Base-by-base conservation (phyloP, 257 asterid species). In the Parsonsia alboflavescens region DNA sequence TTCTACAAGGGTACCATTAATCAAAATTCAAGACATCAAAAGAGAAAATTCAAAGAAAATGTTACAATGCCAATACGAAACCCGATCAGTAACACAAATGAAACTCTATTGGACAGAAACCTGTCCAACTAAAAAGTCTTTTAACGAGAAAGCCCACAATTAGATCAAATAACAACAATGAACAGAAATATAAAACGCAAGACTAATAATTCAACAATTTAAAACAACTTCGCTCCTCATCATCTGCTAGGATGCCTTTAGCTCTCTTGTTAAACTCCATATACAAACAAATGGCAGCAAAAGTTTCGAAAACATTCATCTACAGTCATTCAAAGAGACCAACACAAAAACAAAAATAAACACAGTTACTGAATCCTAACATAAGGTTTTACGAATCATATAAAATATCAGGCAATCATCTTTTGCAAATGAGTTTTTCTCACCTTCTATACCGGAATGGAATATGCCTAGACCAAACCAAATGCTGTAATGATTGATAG, bases 381-480 rank as follows among this genome's bases (percentile, higher is more conserved):
- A 77, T 24, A 9, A 12, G 1, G 11, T 21, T 11, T 44, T 5
- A 42, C 4, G 30, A 77, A 71, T 28, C 63, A 52, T 15, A 33
- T 12, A 4, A 24, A 70, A 70, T 16, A 58, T 6, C 0, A 57
- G 36, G 26, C 53, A 13, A 17, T 50, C 52, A 13, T 6, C 59
- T 64, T 12, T 71, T 44, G 8, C n/a, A 15, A 0, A 10, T 5
- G 64, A 30, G 11, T 63, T 54, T 50, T 50, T 45, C 78, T 83
- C 53, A 85, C 89, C 89, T 85, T 85, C 87, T 75, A 85, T 83
- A 33, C 89, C 89, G 59, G 89, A 85, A 81, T 85, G 89, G 75
- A 85, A 85, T 71, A 85, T 75, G 73, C 89, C 89, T 74, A 83
- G 67, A 61, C 89, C 89, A 65, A 85, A 59, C 89, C 89, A 85